Evolutionary conservation across 164 flowering plant genomes (phyloP).

Genomic region (Santalum album): DNA sequence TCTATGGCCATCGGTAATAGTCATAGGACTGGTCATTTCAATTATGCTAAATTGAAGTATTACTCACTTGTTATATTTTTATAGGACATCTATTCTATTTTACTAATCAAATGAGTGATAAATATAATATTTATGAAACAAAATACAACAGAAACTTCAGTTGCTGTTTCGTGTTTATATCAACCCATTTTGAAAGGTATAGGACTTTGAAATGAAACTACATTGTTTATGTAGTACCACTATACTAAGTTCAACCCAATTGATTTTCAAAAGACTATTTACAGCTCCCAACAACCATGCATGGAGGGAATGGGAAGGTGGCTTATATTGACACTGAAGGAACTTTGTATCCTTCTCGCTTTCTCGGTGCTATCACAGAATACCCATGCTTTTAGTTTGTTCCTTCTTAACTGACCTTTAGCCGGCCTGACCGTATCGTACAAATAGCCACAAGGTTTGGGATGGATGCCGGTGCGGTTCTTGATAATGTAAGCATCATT

Average conservation of each 20-base stretch:
- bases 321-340: constrained; percentile 99
- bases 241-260: neutral
- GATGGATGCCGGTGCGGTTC: constrained; percentile 95
- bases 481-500: constrained; percentile 70
- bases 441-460: constrained; percentile 98
- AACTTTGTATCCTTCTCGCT: constrained; percentile 85
- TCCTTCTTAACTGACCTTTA: constrained; percentile 29
- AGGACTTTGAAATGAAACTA: neutral
- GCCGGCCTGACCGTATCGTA: constrained; percentile 94
- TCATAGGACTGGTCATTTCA: too few relatives aligned
- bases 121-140: too few relatives aligned
- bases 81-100: too few relatives aligned
- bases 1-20: too few relatives aligned
- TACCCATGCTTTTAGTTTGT: constrained; percentile 2
- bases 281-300: constrained; percentile 90
- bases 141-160: too few relatives aligned
- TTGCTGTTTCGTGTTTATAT: too few relatives aligned
- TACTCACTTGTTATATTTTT: too few relatives aligned
- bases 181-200: too few relatives aligned
- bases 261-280: constrained; percentile 8
- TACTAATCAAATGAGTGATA: too few relatives aligned
- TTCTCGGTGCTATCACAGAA: too few relatives aligned
- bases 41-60: too few relatives aligned
- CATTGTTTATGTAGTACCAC: neutral
- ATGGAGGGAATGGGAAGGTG: constrained; percentile 95